phyloP scores from a whole-genome alignment of 2,329 filamentous ascomycete species.

The Parastagonospora nodorum region DNA sequence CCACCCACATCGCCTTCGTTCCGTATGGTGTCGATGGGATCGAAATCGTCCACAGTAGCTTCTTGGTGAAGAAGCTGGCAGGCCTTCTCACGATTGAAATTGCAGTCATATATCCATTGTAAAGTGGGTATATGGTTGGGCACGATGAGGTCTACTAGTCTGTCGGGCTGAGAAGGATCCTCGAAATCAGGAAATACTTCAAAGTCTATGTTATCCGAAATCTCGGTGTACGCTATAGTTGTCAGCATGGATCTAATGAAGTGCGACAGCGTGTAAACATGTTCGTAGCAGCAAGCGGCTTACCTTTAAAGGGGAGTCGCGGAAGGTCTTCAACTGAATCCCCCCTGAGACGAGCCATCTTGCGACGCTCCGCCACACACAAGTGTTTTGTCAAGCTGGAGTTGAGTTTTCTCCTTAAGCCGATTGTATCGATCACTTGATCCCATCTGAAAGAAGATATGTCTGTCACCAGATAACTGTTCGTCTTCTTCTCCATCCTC shows the following conservation, averaged over 20 bases:
- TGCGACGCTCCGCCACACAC: slow-evolving; percentile 36
- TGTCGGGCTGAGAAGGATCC: background rate
- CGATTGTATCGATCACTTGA: slow-evolving; percentile 29
- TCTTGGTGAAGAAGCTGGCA: slow-evolving; percentile 20
- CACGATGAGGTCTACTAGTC: slow-evolving; percentile 16
- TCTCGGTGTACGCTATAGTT: slow-evolving; percentile 17
- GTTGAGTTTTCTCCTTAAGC: slow-evolving; percentile 29
- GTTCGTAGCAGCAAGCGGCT: background rate
- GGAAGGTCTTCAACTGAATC: slow-evolving; percentile 25
- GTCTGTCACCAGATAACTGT: slow-evolving; percentile 31
- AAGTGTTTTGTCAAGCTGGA: slow-evolving; percentile 39
- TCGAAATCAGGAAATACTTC: slow-evolving; percentile 32
- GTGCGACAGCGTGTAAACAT: background rate
- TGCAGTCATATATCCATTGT: slow-evolving; percentile 9
- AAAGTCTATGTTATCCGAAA: slow-evolving; percentile 36
- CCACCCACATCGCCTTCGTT: background rate
- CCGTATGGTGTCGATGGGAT: background rate
- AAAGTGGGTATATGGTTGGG: slow-evolving; percentile 14
- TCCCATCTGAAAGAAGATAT: slow-evolving; percentile 37
- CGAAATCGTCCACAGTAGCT: background rate
- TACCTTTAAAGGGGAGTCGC: slow-evolving; percentile 25
- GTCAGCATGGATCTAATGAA: slow-evolving; percentile 8
- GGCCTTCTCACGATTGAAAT: slow-evolving; percentile 10
- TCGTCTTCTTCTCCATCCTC: slow-evolving; percentile 34
- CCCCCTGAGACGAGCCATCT: slow-evolving; percentile 37